Evolutionary conservation across 176 grass and related monocot species (phyloP), one percentile per base, ranked within the genome.

Genomic region (Typha latifolia): DNA sequence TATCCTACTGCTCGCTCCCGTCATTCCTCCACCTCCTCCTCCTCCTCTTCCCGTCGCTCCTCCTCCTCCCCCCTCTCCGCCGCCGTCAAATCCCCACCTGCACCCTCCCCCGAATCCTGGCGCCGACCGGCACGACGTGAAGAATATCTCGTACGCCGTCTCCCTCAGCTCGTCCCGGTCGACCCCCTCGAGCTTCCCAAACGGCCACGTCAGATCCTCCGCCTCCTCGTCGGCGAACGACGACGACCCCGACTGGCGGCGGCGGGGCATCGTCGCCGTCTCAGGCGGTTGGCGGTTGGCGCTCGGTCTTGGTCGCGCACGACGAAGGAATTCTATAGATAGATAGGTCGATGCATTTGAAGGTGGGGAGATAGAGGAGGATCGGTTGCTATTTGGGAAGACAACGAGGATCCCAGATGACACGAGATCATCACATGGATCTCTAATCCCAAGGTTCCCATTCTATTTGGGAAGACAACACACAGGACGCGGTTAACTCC

Each of bases 81-180:
- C 11, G 8, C 13, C 18, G 53, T 19, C 16, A 21, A 19, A 59
- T 16, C 18, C 18, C 16, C 6, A 59, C 18, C 15, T 47, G 47
- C 47, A 57, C 6, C 52, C 77, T 74, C 3, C 66, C 68, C 70
- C 14, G 63, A 67, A 78, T 7, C 68, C 69, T 2, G 65, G 55
- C 3, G 72, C 24, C 14, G 71, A 80, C 15, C 84, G 72, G 67
- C 74, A 84, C 3, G 78, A 75, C 7, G 66, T 26, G 72, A 87
- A 85, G 51, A 87, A 92, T 11, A 92, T 79, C 32, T 92, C 84
- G 16, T 92, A 92, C 21, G 82, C 79, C 0, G 69, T 79, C 49
- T 80, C 72, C 0, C 82, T 68, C 23, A 92, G 64, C 29, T 92
- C 89, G 67, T 85, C 66, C 11, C 56, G 63, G 22, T 8, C 66